Evolutionary conservation across 2,329 filamentous ascomycete genomes (phyloP).

Genomic region (Fusarium mundagurra): DNA sequence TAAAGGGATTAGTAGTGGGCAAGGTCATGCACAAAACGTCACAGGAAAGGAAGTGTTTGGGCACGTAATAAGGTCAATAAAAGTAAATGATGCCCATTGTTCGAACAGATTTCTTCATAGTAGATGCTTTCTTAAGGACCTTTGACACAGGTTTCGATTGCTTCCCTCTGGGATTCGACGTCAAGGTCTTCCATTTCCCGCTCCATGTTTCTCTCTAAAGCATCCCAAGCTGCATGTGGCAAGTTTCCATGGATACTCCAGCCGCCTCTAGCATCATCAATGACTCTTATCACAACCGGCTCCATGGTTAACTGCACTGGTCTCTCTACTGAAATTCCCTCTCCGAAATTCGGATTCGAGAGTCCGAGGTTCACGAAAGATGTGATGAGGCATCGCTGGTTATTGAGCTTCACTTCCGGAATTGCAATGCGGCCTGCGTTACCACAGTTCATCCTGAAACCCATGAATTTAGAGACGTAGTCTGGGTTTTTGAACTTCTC

Average conservation of each 20-base stretch:
- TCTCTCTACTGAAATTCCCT: not conserved
- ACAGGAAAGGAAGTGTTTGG: too few relatives aligned
- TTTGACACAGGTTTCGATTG: rapidly evolving
- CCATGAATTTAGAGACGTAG: rapidly evolving
- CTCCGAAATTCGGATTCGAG: not conserved
- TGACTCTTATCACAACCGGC: not conserved
- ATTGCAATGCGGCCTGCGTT: not conserved
- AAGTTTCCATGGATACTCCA: not conserved
- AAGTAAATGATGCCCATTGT: too few relatives aligned
- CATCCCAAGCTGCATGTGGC: not conserved
- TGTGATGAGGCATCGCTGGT: not conserved
- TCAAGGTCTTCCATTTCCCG: not conserved
- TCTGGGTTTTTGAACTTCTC: not conserved
- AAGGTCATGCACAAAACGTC: too few relatives aligned
- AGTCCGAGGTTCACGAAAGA: not conserved
- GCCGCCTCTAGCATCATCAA: not conserved
- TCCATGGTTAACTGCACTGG: not conserved
- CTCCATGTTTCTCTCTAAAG: not conserved
- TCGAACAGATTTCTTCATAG: rapidly evolving
- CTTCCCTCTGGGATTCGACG: rapidly evolving
- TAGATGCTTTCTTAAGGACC: rapidly evolving
- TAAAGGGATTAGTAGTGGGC: too few relatives aligned
- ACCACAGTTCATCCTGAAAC: not conserved
- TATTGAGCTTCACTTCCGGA: not conserved
- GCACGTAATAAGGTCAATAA: not conserved